phyloP scores from a whole-genome alignment of 495 filamentous ascomycete genomes.

The Annulohypoxylon stygium region DNA sequence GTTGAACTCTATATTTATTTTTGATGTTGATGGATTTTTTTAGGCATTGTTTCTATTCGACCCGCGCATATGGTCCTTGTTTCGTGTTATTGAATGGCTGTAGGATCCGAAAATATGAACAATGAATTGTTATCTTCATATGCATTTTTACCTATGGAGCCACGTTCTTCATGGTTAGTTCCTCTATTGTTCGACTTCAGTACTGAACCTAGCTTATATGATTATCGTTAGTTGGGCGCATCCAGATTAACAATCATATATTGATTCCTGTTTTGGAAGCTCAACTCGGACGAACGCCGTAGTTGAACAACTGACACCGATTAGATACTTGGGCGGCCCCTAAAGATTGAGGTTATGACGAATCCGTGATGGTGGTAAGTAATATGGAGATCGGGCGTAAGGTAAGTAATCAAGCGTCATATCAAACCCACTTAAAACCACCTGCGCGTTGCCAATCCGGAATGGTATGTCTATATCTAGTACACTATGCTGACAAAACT shows the following conservation, averaged over 20 bases:
- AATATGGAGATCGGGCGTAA: background rate
- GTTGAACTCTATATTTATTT: background rate
- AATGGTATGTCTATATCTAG: background rate
- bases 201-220: background rate
- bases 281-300: background rate
- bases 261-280: background rate
- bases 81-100: too few relatives aligned
- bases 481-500: background rate
- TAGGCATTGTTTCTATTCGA: too few relatives aligned
- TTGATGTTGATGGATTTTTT: background rate
- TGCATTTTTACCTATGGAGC: background rate
- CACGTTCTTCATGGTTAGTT: background rate
- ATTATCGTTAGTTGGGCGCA: background rate
- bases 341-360: constrained; percentile 24
- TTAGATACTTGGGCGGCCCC: constrained; percentile 4
- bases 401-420: background rate
- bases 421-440: background rate
- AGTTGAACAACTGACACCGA: background rate
- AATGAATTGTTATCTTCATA: background rate
- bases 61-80: too few relatives aligned
- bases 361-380: constrained; percentile 25
- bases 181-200: background rate
- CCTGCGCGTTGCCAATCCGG: background rate
- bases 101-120: background rate
- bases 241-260: background rate